Conservation (phyloP, 1,284 basidiomycete genomes). For the Ganoderma boninense region DNA sequence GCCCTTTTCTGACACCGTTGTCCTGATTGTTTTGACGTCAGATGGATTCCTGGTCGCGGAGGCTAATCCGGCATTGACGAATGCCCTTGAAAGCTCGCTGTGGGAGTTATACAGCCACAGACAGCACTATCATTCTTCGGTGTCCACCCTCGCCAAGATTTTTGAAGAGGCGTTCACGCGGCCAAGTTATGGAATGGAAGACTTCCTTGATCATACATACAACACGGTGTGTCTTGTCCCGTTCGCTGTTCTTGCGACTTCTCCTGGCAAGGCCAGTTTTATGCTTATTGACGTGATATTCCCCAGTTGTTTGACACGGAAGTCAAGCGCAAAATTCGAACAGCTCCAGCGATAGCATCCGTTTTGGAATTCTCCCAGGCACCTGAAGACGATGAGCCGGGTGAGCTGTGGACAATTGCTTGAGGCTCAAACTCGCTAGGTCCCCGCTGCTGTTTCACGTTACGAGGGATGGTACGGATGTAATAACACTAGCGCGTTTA, state of each 20-base stretch:
- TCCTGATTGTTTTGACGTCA: constrained; percentile 35
- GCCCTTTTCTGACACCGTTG: background rate
- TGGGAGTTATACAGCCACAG: constrained; percentile 92
- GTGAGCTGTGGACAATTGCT: constrained; percentile 25
- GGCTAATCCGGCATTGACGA: constrained; percentile 78
- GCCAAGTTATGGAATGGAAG: constrained; percentile 90
- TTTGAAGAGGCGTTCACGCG: constrained; percentile 95
- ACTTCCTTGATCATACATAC: constrained; percentile 97
- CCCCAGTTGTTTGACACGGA: constrained; percentile 90
- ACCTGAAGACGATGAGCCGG: constrained; percentile 23
- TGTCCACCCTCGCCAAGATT: constrained; percentile 87
- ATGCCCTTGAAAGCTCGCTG: constrained; percentile 86
- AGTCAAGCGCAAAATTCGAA: constrained; percentile 79
- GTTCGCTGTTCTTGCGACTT: background rate
- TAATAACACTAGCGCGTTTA: no score
- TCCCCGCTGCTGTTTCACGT: background rate
- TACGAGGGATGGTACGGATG: no score
- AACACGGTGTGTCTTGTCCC: constrained; percentile 71
- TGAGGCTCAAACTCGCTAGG: constrained; percentile 1
- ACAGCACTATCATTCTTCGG: constrained; percentile 86
- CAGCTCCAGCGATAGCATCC: constrained; percentile 68
- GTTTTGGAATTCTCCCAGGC: constrained; percentile 18
- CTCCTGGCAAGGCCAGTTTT: background rate
- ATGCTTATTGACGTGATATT: background rate
- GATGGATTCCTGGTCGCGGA: constrained; percentile 83